Evolutionary conservation across 805 yeast genomes (phyloP), one percentile per base, ranked within the genome.

Genomic region (Zygotorulaspora florentina): DNA sequence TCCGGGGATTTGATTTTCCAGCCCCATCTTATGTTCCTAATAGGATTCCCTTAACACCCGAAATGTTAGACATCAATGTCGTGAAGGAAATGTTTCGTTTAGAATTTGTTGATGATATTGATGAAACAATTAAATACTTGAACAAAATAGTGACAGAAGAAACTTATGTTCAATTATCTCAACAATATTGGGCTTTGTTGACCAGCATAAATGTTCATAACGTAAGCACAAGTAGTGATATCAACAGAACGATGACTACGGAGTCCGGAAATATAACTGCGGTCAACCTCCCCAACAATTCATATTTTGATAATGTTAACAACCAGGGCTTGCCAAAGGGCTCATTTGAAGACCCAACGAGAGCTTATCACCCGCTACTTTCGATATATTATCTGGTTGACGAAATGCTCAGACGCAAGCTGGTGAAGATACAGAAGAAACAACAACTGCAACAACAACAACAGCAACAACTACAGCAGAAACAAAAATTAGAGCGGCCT

Each of bases 361-460:
- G 77, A 43, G 91, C 90, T 1, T 90, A 77, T 64, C 95, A 90
- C 66, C 98, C 99, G 0, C 72, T 90, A 52, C 69, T 91, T 10
- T 87, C 96, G 6, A 83, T 91, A 31, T 93, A 93, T 63, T 84
- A 79, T 59, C 73, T 93, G 52, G 96, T 89, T 13, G 83, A 80
- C 43, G 99, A 93, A 67, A 86, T 87, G 84, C 62, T 75, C 51
- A 80, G 77, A 58, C 76, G 96, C 45, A 83, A 82, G 67, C 70
- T 68, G 53, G 79, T 81, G 6, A 81, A 83, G 65, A 44, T 56
- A 41, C 64, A 58, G 47, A 59, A 60, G 47, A 58, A 53, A 46
- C 56, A 52, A 30, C 53, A 43, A 28, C 46, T 42, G 20, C 50
- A 47, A 26, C 51, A 45, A 29, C 45, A 40, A 16, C 53, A 54